phyloP scores from a whole-genome alignment of 768 basidiomycete species.

The Boletus bicolor region DNA sequence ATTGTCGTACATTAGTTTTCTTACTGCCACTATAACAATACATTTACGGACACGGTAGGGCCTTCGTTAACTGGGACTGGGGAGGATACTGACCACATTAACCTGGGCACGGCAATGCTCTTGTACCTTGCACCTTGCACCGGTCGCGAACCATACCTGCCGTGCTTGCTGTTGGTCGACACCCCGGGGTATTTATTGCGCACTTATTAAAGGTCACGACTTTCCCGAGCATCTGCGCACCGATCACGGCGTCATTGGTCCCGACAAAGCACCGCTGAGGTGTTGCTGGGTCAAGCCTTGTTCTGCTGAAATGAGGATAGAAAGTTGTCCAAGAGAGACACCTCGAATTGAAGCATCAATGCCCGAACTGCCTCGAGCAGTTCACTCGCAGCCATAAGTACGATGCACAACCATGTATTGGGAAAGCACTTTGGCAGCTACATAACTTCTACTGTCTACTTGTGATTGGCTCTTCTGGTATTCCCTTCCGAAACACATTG shows the following conservation, averaged over 20 bases:
- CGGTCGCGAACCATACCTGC: not conserved
- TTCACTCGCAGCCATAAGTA: slow-evolving; percentile 26
- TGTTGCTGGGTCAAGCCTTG: slow-evolving; percentile 24
- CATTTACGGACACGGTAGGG: slow-evolving; percentile 15
- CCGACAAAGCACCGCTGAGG: slow-evolving; percentile 1
- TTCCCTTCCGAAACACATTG: not conserved
- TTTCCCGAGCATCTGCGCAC: slow-evolving; percentile 24
- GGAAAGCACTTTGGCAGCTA: slow-evolving; percentile 8
- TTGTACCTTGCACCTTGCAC: not conserved
- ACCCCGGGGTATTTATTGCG: not conserved
- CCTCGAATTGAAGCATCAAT: slow-evolving; percentile 13
- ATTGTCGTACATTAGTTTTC: not conserved
- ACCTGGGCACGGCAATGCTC: slow-evolving; percentile 5
- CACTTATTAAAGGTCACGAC: not conserved
- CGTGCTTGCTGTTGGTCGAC: slow-evolving; percentile 20
- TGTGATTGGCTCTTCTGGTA: not conserved
- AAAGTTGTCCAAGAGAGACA: slow-evolving; percentile 31
- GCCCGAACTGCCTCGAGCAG: slow-evolving; percentile 16
- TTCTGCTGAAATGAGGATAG: slow-evolving; percentile 20
- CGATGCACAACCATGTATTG: slow-evolving; percentile 13
- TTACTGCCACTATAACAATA: not conserved
- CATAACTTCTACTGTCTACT: not conserved
- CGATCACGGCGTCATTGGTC: slow-evolving; percentile 19
- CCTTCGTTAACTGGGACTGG: not conserved
- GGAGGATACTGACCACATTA: slow-evolving; percentile 1